phyloP scores from a whole-genome alignment of 306 rosid species.

The Inga oerstediana region DNA sequence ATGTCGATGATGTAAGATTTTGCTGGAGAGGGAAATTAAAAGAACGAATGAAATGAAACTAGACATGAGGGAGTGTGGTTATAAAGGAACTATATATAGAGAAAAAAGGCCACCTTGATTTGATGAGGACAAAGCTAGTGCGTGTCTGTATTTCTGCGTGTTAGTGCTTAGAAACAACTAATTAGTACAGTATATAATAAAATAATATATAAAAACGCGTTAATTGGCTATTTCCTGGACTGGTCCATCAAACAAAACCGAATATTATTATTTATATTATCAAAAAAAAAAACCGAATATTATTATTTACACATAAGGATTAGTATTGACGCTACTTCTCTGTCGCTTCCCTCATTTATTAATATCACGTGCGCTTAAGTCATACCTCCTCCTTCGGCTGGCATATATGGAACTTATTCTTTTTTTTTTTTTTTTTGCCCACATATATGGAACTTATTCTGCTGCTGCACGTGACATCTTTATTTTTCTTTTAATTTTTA shows the following conservation, averaged over 20 bases:
- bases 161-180: background rate
- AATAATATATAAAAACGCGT: conserved; percentile 35
- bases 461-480: background rate
- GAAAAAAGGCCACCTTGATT: background rate
- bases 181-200: background rate
- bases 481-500: too few species aligned
- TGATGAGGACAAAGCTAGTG: conserved; percentile 5
- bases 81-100: conserved; percentile 24
- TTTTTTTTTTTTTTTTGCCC: background rate
- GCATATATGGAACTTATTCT: background rate
- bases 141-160: background rate
- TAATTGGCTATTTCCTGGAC: conserved; percentile 29
- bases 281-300: background rate
- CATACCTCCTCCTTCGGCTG: background rate
- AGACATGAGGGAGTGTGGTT: conserved; percentile 29
- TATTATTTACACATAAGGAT: background rate
- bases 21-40: background rate
- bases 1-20: background rate
- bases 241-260: background rate
- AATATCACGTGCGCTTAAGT: background rate
- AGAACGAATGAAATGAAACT: background rate
- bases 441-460: background rate
- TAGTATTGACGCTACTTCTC: conserved; percentile 5
- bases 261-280: too few species aligned
- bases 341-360: background rate